Conservation (phyloP, 352 stramenopile genomes). For the Phytophthora chlamydospora region DNA sequence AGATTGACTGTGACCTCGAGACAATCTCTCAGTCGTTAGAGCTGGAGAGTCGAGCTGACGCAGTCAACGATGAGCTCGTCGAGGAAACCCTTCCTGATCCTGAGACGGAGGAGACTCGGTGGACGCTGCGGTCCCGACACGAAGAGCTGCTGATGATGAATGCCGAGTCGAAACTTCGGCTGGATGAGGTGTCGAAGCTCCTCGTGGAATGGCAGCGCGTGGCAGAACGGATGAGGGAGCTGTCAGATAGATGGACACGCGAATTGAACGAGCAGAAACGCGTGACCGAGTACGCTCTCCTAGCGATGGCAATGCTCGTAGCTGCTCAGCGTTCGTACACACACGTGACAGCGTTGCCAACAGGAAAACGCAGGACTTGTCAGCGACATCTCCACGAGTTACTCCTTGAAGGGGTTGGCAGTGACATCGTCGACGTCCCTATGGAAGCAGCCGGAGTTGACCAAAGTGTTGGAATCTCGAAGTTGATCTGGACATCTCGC, state of each 20-base stretch:
- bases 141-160: constrained; percentile 38
- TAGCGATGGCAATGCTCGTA: constrained; percentile 1
- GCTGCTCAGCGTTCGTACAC: constrained; percentile 15
- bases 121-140: constrained; percentile 5
- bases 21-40: background rate
- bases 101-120: constrained; percentile 13
- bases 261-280: constrained; percentile 16
- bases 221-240: constrained; percentile 5
- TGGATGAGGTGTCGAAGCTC: constrained; percentile 11
- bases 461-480: constrained; percentile 4
- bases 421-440: background rate
- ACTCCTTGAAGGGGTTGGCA: background rate
- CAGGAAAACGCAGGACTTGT: constrained; percentile 1
- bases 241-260: constrained; percentile 20
- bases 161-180: constrained; percentile 17
- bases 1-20: constrained; percentile 14
- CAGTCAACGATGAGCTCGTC: background rate
- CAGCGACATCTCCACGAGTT: background rate
- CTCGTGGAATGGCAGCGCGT: constrained; percentile 23
- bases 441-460: constrained; percentile 1
- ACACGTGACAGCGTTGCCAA: constrained; percentile 5
- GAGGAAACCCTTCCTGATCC: background rate
- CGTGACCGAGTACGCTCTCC: constrained; percentile 7
- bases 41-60: background rate
- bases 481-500: constrained; percentile 41